Evolutionary conservation across 2,329 filamentous ascomycete genomes (phyloP).

Genomic region (Paraphoma chrysanthemicola): DNA sequence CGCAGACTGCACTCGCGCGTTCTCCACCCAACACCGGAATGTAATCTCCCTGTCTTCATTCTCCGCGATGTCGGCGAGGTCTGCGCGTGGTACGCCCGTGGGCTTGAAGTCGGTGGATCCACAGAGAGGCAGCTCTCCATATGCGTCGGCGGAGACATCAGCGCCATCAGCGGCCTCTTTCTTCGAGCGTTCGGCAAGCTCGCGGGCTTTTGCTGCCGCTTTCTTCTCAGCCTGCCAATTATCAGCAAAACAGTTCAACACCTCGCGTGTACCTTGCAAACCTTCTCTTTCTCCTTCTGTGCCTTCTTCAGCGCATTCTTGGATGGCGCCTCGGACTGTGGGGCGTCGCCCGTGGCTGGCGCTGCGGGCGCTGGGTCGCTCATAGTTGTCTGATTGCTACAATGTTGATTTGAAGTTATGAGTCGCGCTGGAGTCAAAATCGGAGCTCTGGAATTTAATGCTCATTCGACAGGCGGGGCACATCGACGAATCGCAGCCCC

Average conservation of each 20-base stretch:
- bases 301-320: constrained; percentile 53
- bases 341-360: constrained; percentile 26
- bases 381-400: constrained; percentile 23
- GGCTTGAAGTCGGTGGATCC: constrained; percentile 61
- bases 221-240: constrained; percentile 48
- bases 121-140: constrained; percentile 72
- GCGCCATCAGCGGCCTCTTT: constrained; percentile 72
- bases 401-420: neutral
- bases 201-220: constrained; percentile 51
- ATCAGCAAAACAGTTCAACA: constrained; percentile 7
- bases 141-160: constrained; percentile 76
- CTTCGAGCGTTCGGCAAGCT: constrained; percentile 57
- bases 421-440: neutral
- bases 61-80: constrained; percentile 58
- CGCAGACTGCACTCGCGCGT: constrained; percentile 84
- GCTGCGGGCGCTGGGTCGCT: constrained; percentile 39
- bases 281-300: constrained; percentile 52
- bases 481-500: neutral
- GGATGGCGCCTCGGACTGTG: constrained; percentile 38
- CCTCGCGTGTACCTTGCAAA: constrained; percentile 3
- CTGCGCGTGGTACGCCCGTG: constrained; percentile 62
- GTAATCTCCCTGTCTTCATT: constrained; percentile 62
- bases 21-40: constrained; percentile 83
- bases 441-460: neutral
- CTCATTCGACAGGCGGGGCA: neutral